Evolutionary conservation across 2,329 filamentous ascomycete genomes (phyloP), one percentile per base, ranked within the genome.

Genomic region (Knufia fluminis): DNA sequence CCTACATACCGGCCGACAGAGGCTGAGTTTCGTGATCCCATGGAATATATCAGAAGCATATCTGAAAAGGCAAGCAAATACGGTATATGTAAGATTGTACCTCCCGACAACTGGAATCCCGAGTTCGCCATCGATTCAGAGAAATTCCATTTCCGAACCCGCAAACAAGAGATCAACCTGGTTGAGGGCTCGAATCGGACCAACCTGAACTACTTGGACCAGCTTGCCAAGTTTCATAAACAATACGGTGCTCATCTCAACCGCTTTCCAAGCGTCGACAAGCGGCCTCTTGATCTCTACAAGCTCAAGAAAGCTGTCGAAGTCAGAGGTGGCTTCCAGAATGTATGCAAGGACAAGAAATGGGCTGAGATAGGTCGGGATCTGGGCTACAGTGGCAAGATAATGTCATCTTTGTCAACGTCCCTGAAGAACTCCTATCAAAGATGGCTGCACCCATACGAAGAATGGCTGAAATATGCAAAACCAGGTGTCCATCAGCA

Each of bases 341-440:
- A 86, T 62, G 92, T 98, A 39, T 98, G 92, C 76, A 96, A 95
- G 68, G 77, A 84, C 49, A 98, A 98, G 71, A 97, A 97, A 71
- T 98, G 92, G 92, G 92, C 92, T 14, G 92, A 98, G 67, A 97
- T 98, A 59, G 92, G 92, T 28, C 82, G 92, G 61, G 92, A 97
- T 64, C 72, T 98, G 42, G 92, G 92, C 48, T 98, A 98, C 68
- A 97, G 91, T 63, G 92, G 92, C 64, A 98, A 98, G 72, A 98
- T 98, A 55, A 98, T 98, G 92, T 97, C 91, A 2, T 97, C 92
- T 7, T 72, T 98, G 41, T 98, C 92, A 4, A 98, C 92, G 0
- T 97, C 92, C 3, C 77, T 98, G 36, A 98, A 97, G 66, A 98
- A 98, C 66, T 97, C 92, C 0, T 98, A 94, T 61, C 89, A 95